phyloP scores from a whole-genome alignment of 306 rosid species.

The Sicyos baderoa region DNA sequence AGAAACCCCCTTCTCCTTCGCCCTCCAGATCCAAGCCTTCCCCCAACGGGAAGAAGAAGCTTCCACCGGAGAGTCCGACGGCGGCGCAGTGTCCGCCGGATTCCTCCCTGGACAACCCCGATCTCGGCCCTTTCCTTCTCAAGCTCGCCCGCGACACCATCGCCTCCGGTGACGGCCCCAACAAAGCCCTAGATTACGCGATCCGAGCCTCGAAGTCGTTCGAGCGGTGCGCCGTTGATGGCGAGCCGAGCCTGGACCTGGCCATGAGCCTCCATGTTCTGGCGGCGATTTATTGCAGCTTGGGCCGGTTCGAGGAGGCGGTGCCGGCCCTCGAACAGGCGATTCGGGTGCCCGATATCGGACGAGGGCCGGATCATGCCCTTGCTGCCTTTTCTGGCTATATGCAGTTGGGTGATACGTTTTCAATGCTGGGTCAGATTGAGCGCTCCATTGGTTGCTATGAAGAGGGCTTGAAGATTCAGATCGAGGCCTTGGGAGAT shows the following conservation, averaged over 20 bases:
- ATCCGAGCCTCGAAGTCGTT: constrained; percentile 84
- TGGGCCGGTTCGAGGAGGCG: constrained; percentile 89
- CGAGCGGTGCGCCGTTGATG: constrained; percentile 75
- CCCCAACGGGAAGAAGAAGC: constrained; percentile 51
- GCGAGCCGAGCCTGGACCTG: constrained; percentile 71
- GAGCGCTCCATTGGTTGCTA: constrained; percentile 71
- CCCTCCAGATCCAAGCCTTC: constrained; percentile 68
- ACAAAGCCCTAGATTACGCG: constrained; percentile 79
- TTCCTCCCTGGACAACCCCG: constrained; percentile 87
- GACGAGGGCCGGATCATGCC: constrained; percentile 72
- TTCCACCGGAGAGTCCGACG: constrained; percentile 53
- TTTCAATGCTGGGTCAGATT: constrained; percentile 86
- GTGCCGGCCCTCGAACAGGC: constrained; percentile 88
- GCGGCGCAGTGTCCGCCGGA: constrained; percentile 37
- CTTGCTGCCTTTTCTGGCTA: constrained; percentile 92
- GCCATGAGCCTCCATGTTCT: constrained; percentile 95
- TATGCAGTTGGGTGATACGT: constrained; percentile 95
- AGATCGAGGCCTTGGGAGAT: constrained; percentile 85
- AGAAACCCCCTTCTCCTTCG: constrained; percentile 67
- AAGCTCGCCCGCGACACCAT: constrained; percentile 85
- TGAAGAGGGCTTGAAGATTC: constrained; percentile 84
- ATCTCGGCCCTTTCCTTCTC: constrained; percentile 82
- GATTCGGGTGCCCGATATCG: constrained; percentile 59
- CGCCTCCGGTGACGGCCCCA: constrained; percentile 93
- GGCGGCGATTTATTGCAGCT: constrained; percentile 88